Conservation (phyloP, 2,329 filamentous ascomycete species). For the Cryphonectria carpinicola region DNA sequence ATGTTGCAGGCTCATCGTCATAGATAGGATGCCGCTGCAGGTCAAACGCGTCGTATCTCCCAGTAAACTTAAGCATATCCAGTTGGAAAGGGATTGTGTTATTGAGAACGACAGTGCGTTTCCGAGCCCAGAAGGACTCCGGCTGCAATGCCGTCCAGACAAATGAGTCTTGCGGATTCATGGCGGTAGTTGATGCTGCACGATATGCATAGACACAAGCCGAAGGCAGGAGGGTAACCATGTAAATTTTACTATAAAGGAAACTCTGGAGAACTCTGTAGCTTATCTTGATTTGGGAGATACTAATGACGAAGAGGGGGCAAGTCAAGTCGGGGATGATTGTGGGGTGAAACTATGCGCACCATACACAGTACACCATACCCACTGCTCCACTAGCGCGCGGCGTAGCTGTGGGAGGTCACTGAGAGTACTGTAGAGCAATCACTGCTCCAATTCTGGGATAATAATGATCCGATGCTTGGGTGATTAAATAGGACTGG, state of each 20-base stretch:
- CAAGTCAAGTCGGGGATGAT: conserved; percentile 11
- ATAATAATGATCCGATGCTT: too few relatives aligned
- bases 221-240: neutral
- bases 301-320: neutral
- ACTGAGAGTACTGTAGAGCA: too few relatives aligned
- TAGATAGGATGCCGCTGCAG: conserved; percentile 60
- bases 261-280: neutral
- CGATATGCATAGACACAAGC: neutral
- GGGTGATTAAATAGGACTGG: too few relatives aligned
- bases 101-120: conserved; percentile 22
- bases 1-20: conserved; percentile 46
- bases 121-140: conserved; percentile 25
- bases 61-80: conserved; percentile 41
- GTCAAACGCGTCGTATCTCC: conserved; percentile 60
- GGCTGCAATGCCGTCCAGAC: conserved; percentile 21
- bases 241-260: neutral
- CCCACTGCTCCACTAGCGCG: neutral
- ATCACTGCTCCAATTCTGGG: too few relatives aligned
- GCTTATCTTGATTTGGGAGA: neutral
- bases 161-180: conserved; percentile 27
- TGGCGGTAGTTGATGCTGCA: neutral
- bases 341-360: conserved; percentile 18
- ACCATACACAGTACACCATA: neutral
- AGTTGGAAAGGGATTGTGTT: conserved; percentile 25
- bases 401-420: neutral